Evolutionary conservation across 768 basidiomycete genomes (phyloP), one percentile per base, ranked within the genome.

Genomic region (Leucogyrophana mollusca): DNA sequence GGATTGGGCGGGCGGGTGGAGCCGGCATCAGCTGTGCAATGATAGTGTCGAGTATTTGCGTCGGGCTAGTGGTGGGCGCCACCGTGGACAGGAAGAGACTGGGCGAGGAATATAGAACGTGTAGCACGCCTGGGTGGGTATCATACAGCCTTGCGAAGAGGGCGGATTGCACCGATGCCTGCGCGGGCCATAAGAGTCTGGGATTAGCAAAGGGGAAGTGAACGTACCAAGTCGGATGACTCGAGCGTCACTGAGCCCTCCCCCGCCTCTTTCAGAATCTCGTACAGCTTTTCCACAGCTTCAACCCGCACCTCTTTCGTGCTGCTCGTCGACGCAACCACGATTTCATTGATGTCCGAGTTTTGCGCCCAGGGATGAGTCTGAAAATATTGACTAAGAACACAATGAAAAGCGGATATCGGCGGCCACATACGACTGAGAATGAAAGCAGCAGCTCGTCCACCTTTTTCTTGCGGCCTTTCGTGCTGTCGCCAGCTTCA

Each of bases 71-170:
- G 11, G 37, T 41, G 2, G 54, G 40, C 18, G 32, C 33, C 0
- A 59, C 38, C 1, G 68, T 60, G 1, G 79, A 72, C 3, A 79
- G 64, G 35, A 87, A 62, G 2, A 64, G 35, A 4, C 68, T 59
- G 0, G 82, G 71, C 2, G 73, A 65, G 2, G 69, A 70, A 64
- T 94, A 94, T 8, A 96, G 70, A 0, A 75, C 78, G 36, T 84
- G 73, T 10, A 94, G 62, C 21, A 96, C 86, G 2, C 66, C 56
- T 2, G 67, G 49, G 22, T 82, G 74, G 6, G 75, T 72, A 54
- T 95, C 93, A 40, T 82, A 76, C 3, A 90, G 66, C 2, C 90
- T 82, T 11, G 83, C 77, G 23, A 85, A 60, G 4, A 97, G 67
- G 0, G 86, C 83, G 2, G 78, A 73, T n/a, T 71, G 73, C 16